Evolutionary conservation across 2,329 filamentous ascomycete genomes (phyloP).

Genomic region (Neobulgaria alba): DNA sequence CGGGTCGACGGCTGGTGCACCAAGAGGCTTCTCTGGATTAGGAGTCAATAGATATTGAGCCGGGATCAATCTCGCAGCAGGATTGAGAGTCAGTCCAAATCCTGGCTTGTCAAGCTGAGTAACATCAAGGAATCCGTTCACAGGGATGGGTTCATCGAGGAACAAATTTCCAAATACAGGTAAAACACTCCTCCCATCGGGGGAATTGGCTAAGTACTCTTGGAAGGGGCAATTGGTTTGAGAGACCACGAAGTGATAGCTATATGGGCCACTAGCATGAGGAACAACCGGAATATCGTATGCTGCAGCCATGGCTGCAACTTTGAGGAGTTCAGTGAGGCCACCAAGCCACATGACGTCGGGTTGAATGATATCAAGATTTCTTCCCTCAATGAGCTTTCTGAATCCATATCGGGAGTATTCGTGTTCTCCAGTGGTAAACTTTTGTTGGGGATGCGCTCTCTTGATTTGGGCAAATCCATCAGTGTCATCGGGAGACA

Average conservation of each 20-base stretch:
- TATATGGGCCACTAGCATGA: slow-evolving; percentile 90
- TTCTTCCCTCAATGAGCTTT: slow-evolving; percentile 83
- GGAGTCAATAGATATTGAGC: slow-evolving; percentile 66
- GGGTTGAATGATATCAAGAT: slow-evolving; percentile 88
- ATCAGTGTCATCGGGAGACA: slow-evolving; percentile 85
- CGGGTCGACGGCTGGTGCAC: slow-evolving; percentile 18
- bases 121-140: slow-evolving; percentile 71
- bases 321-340: slow-evolving; percentile 83
- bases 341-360: slow-evolving; percentile 98
- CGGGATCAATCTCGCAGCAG: slow-evolving; percentile 65
- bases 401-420: slow-evolving; percentile 93
- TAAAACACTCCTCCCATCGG: slow-evolving; percentile 80
- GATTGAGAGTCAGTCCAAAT: slow-evolving; percentile 83
- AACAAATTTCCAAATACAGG: slow-evolving; percentile 92
- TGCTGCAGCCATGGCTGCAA: slow-evolving; percentile 79
- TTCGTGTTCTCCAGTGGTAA: slow-evolving; percentile 94
- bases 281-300: slow-evolving; percentile 94
- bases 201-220: slow-evolving; percentile 89
- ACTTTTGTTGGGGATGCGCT: slow-evolving; percentile 82
- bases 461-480: slow-evolving; percentile 85
- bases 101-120: slow-evolving; percentile 79
- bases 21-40: slow-evolving; percentile 41
- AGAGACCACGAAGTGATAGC: slow-evolving; percentile 91
- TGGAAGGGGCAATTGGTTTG: slow-evolving; percentile 93
- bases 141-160: slow-evolving; percentile 80